Evolutionary conservation across 1,284 basidiomycete species (phyloP).

Genomic region (Exobasidium cylindrosporum): DNA sequence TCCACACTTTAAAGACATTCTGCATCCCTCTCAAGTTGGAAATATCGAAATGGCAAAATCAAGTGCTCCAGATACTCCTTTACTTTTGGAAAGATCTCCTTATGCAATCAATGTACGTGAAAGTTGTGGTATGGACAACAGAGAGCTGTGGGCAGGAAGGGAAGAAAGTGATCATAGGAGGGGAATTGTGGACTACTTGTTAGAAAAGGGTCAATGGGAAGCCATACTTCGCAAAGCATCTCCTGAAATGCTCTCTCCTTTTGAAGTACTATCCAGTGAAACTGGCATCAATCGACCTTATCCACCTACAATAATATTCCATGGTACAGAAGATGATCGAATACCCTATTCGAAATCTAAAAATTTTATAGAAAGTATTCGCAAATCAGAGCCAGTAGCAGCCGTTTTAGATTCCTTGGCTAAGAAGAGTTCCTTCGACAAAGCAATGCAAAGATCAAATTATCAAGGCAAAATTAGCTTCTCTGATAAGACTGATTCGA

Average conservation of each 20-base stretch:
- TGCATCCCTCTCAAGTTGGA: conserved; percentile 5
- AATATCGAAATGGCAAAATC: not conserved
- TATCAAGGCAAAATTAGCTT: not conserved
- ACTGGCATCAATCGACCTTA: conserved; percentile 8
- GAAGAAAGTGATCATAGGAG: conserved; percentile 5
- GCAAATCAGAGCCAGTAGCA: conserved; percentile 8
- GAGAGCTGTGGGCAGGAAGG: conserved; percentile 6
- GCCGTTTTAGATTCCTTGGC: not conserved
- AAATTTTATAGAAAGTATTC: not conserved
- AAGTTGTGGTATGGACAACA: conserved; percentile 7
- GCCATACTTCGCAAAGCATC: conserved; percentile 5
- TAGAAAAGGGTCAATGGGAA: not conserved
- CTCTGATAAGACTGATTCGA: not conserved
- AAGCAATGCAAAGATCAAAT: not conserved
- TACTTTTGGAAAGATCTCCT: conserved; percentile 8
- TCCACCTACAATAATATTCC: conserved; percentile 6
- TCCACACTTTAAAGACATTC: not conserved
- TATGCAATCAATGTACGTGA: conserved; percentile 7
- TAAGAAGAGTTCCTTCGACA: not conserved
- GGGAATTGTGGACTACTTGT: conserved; percentile 4
- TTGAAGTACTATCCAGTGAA: not conserved
- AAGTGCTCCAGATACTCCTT: conserved; percentile 1
- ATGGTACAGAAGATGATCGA: conserved; percentile 3
- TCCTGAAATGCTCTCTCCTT: not conserved
- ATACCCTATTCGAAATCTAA: not conserved